Percentiles rank a stretch among this genome's conserved stretches.
Conservation (phyloP, 345 rosid genomes). For the Gossypium stocksii region DNA sequence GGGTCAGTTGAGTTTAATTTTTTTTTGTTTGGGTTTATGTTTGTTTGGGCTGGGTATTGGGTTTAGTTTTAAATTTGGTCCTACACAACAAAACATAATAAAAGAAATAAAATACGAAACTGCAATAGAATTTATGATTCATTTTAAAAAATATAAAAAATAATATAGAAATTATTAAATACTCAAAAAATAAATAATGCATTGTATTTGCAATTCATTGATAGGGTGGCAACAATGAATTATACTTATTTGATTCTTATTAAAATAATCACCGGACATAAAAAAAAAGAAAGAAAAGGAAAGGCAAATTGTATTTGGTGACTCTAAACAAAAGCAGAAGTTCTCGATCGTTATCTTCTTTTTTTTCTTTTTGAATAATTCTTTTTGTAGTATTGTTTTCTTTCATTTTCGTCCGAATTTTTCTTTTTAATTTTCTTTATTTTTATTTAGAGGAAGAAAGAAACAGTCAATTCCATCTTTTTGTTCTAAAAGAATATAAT, state of each 20-base stretch:
- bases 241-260: background rate
- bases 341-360: background rate
- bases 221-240: background rate
- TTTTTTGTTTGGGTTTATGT: too few relatives aligned
- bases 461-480: background rate
- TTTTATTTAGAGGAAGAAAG: background rate
- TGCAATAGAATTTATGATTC: too few relatives aligned
- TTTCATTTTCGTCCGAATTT: background rate
- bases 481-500: background rate
- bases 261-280: slow-evolving; percentile 7
- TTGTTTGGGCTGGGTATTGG: too few relatives aligned
- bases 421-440: background rate
- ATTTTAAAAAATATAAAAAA: background rate
- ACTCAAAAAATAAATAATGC: too few relatives aligned
- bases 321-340: background rate
- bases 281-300: background rate
- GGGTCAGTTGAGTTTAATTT: too few relatives aligned
- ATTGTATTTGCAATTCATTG: background rate
- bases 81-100: too few relatives aligned
- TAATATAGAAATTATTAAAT: background rate
- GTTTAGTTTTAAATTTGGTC: too few relatives aligned
- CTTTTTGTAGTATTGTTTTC: background rate
- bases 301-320: background rate
- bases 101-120: too few relatives aligned
- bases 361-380: background rate